Conservation (phyloP, 805 yeast species). For the Yarrowia deformans region DNA sequence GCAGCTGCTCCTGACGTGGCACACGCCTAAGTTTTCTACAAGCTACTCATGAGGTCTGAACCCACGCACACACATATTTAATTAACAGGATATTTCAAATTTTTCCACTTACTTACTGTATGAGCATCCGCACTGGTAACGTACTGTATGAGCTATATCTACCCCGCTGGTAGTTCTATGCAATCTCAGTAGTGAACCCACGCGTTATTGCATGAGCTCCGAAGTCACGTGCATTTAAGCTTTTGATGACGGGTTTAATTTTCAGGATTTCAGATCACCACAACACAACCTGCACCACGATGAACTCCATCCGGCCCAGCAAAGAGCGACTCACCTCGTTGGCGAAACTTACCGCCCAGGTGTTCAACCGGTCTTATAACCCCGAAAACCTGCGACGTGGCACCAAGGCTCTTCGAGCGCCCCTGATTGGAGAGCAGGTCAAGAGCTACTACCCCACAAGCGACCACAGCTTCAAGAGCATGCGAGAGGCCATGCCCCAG, state of each 20-base stretch:
- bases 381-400: slow-evolving; percentile 50
- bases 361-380: slow-evolving; percentile 49
- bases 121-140: no score
- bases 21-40: not conserved
- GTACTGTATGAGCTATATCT: no score
- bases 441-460: slow-evolving; percentile 48
- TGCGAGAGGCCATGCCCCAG: slow-evolving; percentile 38
- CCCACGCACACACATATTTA: slow-evolving; percentile 6
- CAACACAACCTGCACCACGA: slow-evolving; percentile 4
- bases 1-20: not conserved
- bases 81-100: slow-evolving; percentile 31
- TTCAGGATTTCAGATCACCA: slow-evolving; percentile 11
- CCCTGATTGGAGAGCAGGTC: slow-evolving; percentile 48
- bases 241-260: not conserved
- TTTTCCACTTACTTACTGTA: not conserved
- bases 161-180: no score
- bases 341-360: slow-evolving; percentile 47
- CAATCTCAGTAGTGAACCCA: no score
- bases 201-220: not conserved
- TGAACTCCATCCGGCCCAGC: slow-evolving; percentile 26
- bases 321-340: slow-evolving; percentile 45
- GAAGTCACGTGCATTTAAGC: slow-evolving; percentile 23
- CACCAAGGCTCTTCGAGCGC: slow-evolving; percentile 49
- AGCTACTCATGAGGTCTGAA: not conserved
- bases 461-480: slow-evolving; percentile 20